Evolutionary conservation across 352 stramenopile species (phyloP), one percentile per base, ranked within the genome.

Genomic region (Pythium pyrilobum): DNA sequence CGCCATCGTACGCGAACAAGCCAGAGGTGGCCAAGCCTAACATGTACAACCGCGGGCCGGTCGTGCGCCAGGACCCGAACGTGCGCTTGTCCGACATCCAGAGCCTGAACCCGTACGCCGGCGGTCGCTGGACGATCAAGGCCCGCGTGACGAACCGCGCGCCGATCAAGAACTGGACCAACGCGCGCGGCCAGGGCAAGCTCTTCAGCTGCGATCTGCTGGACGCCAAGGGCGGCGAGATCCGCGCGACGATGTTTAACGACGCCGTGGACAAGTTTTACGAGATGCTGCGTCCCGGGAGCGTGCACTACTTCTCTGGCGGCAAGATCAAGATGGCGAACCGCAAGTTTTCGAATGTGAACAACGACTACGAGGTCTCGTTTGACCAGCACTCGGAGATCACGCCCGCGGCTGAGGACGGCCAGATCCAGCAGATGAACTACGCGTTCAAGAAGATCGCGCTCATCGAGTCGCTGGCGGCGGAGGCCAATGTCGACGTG

Each of bases 231-330:
- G 96, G 93, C 25, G 91, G 87, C 18, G 97, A 99, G 72, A 98
- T 99, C 52, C 89, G 95, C 40, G 95, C 79, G 42, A 99, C 97
- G 20, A 97, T 99, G 64, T 99, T 99, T 72, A 98, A 99, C 59
- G 97, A 99, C 46, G 93, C 87, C 0, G 95, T 98, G 15, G 96
- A 99, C 61, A 98, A 97, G 64, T 99, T 98, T 58, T 97, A 98
- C 74, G 74, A 92, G 36, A 58, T 95, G 13, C 69, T 99, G 31
- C 72, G 75, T 49, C 78, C 82, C 7, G 83, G 89, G 15, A 67
- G 69, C 29, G 86, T 99, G 2, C 99, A 98, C 65, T 98, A 85
- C 62, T 98, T 99, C 59, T 79, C 77, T 3, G 94, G 92, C 36
- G 97, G 96, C 18, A 88, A 94, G 53, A 74, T 98, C 57, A 99